These are phyloP conservation scores for Rubia tinctorum DNA, from an alignment of 305 asterid genomes.

Conservation along the genomic window DNA sequence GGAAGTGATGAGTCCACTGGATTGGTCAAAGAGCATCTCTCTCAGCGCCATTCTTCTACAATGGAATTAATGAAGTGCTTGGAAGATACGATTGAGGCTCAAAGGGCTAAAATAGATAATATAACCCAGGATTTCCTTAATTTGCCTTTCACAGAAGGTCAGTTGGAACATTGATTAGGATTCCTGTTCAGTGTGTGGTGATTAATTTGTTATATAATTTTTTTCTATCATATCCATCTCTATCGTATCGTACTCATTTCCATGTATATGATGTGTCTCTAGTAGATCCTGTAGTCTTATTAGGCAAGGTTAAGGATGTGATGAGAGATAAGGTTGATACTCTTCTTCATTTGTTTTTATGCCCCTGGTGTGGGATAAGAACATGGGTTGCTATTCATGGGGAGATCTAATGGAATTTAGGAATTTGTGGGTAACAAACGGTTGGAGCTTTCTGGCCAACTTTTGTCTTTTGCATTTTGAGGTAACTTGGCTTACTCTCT, in stretches of 20 bases:
- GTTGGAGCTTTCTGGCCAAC: conserved; percentile 90
- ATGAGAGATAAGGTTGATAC: conserved; percentile 65
- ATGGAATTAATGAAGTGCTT: conserved; percentile 67
- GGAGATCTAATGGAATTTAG: conserved; percentile 3
- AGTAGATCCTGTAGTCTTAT: conserved; percentile 57
- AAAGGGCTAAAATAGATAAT: conserved; percentile 58
- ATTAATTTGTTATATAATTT: background rate
- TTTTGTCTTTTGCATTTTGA: conserved; percentile 85
- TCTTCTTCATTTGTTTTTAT: conserved; percentile 19
- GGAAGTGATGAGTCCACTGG: conserved; percentile 40
- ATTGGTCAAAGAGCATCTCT: conserved; percentile 59
- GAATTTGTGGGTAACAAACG: conserved; percentile 70
- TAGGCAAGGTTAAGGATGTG: conserved; percentile 60
- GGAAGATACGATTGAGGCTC: conserved; percentile 61
- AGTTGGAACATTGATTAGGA: conserved; percentile 24
- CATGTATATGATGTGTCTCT: conserved; percentile 23
- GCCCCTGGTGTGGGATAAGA: background rate
- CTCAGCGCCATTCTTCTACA: conserved; percentile 65
- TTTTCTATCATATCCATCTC: background rate
- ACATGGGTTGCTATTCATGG: background rate
- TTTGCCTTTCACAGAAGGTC: conserved; percentile 77
- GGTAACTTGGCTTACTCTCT: conserved; percentile 40
- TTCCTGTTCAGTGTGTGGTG: conserved; percentile 3
- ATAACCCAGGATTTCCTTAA: conserved; percentile 46
- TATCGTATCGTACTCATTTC: conserved; percentile 3